Evolutionary conservation across 2,329 filamentous ascomycete species (phyloP), one percentile per base, ranked within the genome.

Genomic region (Botrytis fabae): DNA sequence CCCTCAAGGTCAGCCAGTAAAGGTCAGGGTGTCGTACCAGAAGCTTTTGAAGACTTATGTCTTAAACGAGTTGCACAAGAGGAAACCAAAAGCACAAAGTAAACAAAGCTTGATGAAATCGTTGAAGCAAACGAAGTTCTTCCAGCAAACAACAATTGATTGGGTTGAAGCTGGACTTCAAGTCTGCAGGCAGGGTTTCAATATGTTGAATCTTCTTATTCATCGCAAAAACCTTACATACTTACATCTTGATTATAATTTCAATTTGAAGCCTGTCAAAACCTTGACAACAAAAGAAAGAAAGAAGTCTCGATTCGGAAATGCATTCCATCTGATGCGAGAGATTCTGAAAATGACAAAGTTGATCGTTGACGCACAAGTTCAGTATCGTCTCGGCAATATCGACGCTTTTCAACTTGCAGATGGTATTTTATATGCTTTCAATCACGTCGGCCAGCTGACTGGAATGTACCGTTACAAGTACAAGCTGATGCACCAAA

Each of bases 381-480:
- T 99, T 38, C 96, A 99, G 82, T 99, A 98, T 81, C 92, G 96
- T 42, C 86, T 99, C 57, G 97, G 97, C 74, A 99, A 99, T 80
- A 98, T 99, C 76, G 96, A 99, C 82, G 96, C 97, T 54, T 99
- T 99, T 86, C 96, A 99, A 82, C 90, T 99, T 76, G 96, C 96
- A 5, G 96, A 99, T 82, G 96, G 96, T 82, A 99, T 99, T 73
- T 86, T 98, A n/a, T 99, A 99, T 79, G 97, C 96, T 28, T 99
- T 99, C 85, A 99, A 99, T 84, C 96, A 99, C 79, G 96, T 99
- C 73, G 96, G 96, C 75, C 97, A 99, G 83, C 86, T 99, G 75
- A 99, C 96, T 25, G 96, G 96, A 81, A 99, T 99, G 96, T 99
- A 99, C 84, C 92, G 96, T 75, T 99, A 99, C 88, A 99, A 99